phyloP scores from a whole-genome alignment of 169 alveolate species.

The Cryptosporidium sp. region DNA sequence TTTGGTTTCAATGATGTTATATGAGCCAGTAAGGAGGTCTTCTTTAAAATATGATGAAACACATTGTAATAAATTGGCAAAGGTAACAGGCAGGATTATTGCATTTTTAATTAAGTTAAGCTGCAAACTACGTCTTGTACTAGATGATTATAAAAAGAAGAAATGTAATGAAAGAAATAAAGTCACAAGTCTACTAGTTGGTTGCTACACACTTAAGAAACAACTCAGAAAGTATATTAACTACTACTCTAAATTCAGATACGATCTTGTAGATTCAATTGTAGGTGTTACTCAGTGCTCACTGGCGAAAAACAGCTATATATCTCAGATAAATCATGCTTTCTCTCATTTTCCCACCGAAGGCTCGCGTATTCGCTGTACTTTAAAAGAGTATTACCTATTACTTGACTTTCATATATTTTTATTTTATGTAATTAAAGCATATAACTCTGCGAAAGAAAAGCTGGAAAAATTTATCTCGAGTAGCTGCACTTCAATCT shows the following conservation, averaged over 20 bases:
- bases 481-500: background rate
- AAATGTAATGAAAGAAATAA: conserved; percentile 16
- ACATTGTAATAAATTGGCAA: conserved; percentile 11
- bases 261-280: conserved; percentile 30
- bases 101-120: background rate
- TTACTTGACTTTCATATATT: conserved; percentile 8
- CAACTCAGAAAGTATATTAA: background rate
- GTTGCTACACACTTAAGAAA: conserved; percentile 5
- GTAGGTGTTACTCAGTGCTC: conserved; percentile 41
- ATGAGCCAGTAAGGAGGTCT: conserved; percentile 42
- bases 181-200: background rate
- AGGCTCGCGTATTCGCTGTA: background rate
- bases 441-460: background rate
- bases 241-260: background rate
- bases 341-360: background rate
- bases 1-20: conserved; percentile 21
- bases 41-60: background rate
- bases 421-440: background rate
- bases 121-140: background rate
- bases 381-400: conserved; percentile 27
- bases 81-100: conserved; percentile 6
- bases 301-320: conserved; percentile 6
- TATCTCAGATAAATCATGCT: background rate
- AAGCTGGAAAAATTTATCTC: conserved; percentile 3
- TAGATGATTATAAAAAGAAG: background rate